Evolutionary conservation across 257 asterid genomes (phyloP), one percentile per base, ranked within the genome.

Genomic region (Buddleja alternifolia): DNA sequence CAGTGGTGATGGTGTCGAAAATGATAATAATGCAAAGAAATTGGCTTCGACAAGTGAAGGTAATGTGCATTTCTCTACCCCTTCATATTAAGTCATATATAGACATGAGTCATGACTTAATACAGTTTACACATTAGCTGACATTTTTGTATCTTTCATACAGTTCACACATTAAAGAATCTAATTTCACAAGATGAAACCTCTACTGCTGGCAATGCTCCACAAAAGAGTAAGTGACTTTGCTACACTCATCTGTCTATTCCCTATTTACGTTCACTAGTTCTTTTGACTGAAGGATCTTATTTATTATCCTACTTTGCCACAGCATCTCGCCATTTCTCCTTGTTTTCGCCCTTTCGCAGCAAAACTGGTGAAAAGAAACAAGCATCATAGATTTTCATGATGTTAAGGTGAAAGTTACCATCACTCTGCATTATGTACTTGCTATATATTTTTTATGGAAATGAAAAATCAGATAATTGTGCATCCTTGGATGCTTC

Each of bases 301-400:
- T 45, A 21, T 12, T 60, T 48, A 8, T 45, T 15, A 42, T 66
- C 70, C 63, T 71, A 25, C 61, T 76, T 70, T 16, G 48, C 56
- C 70, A 66, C 91, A 93, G 98, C 92, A 36, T 77, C 90, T 76
- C 92, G 90, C 59, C 92, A 79, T 70, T 89, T 93, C 85, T 93
- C 98, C 64, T 80, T 93, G 67, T 75, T 90, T 57, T 84, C 85
- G 0, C 85, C 95, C 16, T 93, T 93, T 21, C 84, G 94, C 66
- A 67, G 82, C 83, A 93, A 90, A 85, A 67, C 90, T 2, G 82
- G 84, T 51, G 93, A 88, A 54, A 92, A 88, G 86, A 88, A 85
- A 75, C 78, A 60, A 80, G 80, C 83, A 29, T 37, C 84, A 19
- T 82, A 77, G 73, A 60, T 51, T 78, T 32, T 44, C 32, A 36